Conservation (phyloP, 2,329 filamentous ascomycete species). For the Alternaria arborescens region DNA sequence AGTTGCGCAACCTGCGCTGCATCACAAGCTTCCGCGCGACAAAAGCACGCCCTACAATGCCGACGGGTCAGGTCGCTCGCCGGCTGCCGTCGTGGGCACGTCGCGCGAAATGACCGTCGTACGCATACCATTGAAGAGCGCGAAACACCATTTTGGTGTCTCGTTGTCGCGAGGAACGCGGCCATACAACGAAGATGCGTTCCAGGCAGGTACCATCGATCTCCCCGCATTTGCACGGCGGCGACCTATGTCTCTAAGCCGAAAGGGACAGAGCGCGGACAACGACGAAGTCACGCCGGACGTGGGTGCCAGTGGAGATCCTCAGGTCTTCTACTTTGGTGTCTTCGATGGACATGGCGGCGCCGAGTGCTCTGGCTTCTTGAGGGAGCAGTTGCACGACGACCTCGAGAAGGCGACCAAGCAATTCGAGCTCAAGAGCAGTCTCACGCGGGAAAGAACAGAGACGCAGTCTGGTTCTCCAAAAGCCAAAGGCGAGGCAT, state of each 20-base stretch:
- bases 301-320: conserved; percentile 83
- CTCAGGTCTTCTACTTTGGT: conserved; percentile 96
- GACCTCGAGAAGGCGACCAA: conserved; percentile 86
- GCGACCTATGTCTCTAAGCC: conserved; percentile 70
- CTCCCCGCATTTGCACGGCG: conserved; percentile 91
- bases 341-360: conserved; percentile 97
- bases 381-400: conserved; percentile 82
- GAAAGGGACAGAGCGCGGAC: conserved; percentile 38
- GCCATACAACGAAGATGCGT: conserved; percentile 90
- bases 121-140: conserved; percentile 88
- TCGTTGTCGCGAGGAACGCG: conserved; percentile 81
- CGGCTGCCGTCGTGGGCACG: conserved; percentile 48
- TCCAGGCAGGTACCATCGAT: conserved; percentile 92
- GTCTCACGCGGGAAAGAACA: conserved; percentile 59
- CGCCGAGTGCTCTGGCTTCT: conserved; percentile 83
- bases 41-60: conserved; percentile 79
- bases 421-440: conserved; percentile 81
- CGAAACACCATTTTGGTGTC: conserved; percentile 95
- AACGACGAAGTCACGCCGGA: conserved; percentile 71
- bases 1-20: conserved; percentile 64
- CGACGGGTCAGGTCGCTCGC: conserved; percentile 47
- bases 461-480: conserved; percentile 37
- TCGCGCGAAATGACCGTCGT: conserved; percentile 86
- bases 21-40: conserved; percentile 86
- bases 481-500: conserved; percentile 30